Percentiles rank a stretch among this genome's conserved stretches.
These are phyloP conservation scores for Dianthus caryophyllus DNA, from an alignment of 148 eudicot genomes.

Conservation along the genomic window DNA sequence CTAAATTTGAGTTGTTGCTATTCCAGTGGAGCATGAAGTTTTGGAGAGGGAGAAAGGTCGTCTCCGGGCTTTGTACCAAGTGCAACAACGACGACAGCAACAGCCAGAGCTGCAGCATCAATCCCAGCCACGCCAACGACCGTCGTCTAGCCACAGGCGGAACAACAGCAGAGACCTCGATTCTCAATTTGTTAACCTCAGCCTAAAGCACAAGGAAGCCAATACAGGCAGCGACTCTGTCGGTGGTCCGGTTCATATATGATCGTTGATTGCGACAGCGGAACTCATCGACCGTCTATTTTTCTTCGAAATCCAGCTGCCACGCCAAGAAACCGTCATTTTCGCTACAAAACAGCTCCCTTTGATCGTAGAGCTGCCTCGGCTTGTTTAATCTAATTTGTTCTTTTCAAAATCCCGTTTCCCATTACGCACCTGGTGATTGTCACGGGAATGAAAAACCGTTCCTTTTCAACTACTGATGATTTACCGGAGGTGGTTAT, in stretches of 20 bases:
- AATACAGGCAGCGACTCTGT: conserved; percentile 43
- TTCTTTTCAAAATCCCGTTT: conserved; percentile 23
- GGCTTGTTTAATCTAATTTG: conserved; percentile 25
- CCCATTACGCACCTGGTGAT: conserved; percentile 74
- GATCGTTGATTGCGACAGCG: conserved; percentile 24
- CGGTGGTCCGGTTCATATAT: conserved; percentile 50
- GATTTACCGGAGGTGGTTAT: conserved; percentile 82
- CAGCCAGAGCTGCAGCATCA: conserved; percentile 42
- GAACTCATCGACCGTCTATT: conserved; percentile 11
- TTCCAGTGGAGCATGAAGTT: conserved; percentile 80
- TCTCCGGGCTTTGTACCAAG: conserved; percentile 59
- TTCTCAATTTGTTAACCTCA: conserved; percentile 63
- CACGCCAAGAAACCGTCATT: conserved; percentile 21
- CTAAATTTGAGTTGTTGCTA: conserved; percentile 11
- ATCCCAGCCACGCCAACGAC: conserved; percentile 33
- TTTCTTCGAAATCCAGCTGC: conserved; percentile 12
- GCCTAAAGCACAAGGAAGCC: conserved; percentile 58
- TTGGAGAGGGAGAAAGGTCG: conserved; percentile 76
- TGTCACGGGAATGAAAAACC: conserved; percentile 31
- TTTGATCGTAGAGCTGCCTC: conserved; percentile 27
- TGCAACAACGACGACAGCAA: conserved; percentile 49
- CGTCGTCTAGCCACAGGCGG: conserved; percentile 55
- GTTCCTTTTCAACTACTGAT: conserved; percentile 32
- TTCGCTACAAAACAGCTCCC: conserved; percentile 26
- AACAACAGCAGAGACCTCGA: conserved; percentile 71